phyloP scores from a whole-genome alignment of 306 rosid genomes.

The Corylus avellana region DNA sequence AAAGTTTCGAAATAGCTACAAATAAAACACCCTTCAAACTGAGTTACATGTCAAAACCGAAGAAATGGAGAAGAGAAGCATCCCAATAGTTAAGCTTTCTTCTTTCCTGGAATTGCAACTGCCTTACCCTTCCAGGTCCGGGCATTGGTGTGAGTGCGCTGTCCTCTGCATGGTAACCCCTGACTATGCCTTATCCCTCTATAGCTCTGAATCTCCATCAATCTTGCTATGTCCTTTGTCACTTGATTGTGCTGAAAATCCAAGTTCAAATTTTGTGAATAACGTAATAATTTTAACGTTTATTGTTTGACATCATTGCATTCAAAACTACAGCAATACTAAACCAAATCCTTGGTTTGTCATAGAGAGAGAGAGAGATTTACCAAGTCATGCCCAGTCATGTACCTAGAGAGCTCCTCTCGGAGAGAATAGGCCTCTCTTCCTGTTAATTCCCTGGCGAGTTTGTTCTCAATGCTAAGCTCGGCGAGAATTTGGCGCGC shows the following conservation, averaged over 20 bases:
- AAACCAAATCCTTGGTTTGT: not conserved
- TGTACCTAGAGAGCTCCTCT: conserved; percentile 59
- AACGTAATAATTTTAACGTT: not conserved
- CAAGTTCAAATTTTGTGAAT: not conserved
- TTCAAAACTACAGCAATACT: not conserved
- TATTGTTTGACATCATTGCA: not conserved
- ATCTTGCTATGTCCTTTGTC: conserved; percentile 47
- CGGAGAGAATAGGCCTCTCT: conserved; percentile 60
- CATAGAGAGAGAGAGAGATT: conserved; percentile 2
- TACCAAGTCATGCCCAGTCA: conserved; percentile 71
- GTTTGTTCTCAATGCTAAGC: conserved; percentile 64
- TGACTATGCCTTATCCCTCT: conserved; percentile 58
- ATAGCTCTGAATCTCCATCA: conserved; percentile 55
- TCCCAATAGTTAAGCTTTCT: conserved; percentile 10
- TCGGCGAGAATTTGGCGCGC: conserved; percentile 64
- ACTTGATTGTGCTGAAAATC: conserved; percentile 43
- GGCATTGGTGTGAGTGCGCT: conserved; percentile 65
- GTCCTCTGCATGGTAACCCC: conserved; percentile 64
- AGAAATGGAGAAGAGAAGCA: too few relatives aligned
- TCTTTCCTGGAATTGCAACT: conserved; percentile 25
- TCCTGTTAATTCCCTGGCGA: conserved; percentile 64
- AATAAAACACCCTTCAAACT: not conserved
- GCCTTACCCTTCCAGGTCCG: conserved; percentile 55
- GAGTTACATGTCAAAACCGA: too few relatives aligned
- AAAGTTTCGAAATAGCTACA: not conserved